Base-by-base conservation (phyloP, 441 rosid species). In the Gossypium aridum region DNA sequence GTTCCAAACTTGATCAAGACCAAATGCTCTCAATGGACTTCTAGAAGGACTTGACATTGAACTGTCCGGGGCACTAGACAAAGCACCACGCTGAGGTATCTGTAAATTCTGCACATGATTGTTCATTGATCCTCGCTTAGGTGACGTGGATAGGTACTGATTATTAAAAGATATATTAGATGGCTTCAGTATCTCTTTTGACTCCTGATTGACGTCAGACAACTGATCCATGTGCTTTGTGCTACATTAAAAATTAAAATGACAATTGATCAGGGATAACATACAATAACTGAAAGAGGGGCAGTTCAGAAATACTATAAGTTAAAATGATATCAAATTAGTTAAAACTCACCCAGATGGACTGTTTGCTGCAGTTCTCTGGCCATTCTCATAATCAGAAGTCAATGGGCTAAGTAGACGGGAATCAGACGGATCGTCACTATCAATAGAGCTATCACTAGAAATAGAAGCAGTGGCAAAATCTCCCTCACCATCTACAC, bases 1-100 rank as follows among this genome's bases (percentile, higher is more conserved):
- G 82, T 89, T 90, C 64, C 88, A 70, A 76, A 82, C 83, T 75
- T 87, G 96, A 70, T 92, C 97, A 4, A 82, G 68, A 59, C 91
- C 84, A 80, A 83, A 89, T 3, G 87, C 88, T 78, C 96, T 88
- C 81, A 90, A 80, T 61, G 99, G 98, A 81, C 99, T 96, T 86
- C 98, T 89, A 12, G 97, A 92, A 80, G 99, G 99, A 87, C 99
- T 96, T 71, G 99, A 96, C 89, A 92, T 74, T 74, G 93, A 90
- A 85, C 98, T 93, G 75, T 96, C 98, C 25, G 96, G 93, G 77
- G 98, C 97, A 85, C 92, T 87, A 76, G 64, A 87, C 69, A 91
- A 84, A 43, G 85, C 87, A 72, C 89, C 87, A 7, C 82, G 85
- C 66, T 76, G 78, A 49, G 96, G 96, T 84, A 86, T 83, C 78